phyloP scores from a whole-genome alignment of 2,329 filamentous ascomycete genomes.

The Pseudocercospora musae region DNA sequence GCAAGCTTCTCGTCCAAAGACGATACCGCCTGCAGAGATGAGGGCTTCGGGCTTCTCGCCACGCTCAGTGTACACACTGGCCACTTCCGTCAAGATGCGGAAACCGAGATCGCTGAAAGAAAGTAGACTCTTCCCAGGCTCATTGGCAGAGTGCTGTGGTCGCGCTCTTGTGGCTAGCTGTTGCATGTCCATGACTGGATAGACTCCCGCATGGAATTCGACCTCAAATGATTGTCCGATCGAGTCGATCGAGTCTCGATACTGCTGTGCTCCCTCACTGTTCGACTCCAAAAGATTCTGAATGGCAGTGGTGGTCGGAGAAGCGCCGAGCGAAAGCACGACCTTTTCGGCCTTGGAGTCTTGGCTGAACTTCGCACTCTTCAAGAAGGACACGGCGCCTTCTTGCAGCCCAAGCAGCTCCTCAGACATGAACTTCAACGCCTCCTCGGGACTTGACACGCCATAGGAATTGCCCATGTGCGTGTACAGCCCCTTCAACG shows the following conservation, averaged over 20 bases:
- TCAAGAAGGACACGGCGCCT: slow-evolving; percentile 42
- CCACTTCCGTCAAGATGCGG: slow-evolving; percentile 68
- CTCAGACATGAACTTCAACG: slow-evolving; percentile 56
- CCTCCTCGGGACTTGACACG: slow-evolving; percentile 53
- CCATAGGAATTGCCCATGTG: slow-evolving; percentile 67
- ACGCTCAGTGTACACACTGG: slow-evolving; percentile 62
- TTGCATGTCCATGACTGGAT: slow-evolving; percentile 73
- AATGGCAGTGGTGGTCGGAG: slow-evolving; percentile 67
- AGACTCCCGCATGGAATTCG: slow-evolving; percentile 74
- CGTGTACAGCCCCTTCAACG: slow-evolving; percentile 65
- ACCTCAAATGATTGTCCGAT: slow-evolving; percentile 43
- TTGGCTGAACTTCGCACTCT: slow-evolving; percentile 14
- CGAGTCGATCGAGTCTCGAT: slow-evolving; percentile 35
- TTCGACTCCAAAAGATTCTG: slow-evolving; percentile 53
- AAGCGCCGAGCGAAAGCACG: slow-evolving; percentile 70
- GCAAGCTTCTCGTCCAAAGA: slow-evolving; percentile 70
- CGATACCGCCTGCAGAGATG: slow-evolving; percentile 65
- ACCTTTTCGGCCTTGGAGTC: slow-evolving; percentile 33
- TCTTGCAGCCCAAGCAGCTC: slow-evolving; percentile 57
- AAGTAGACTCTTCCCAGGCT: slow-evolving; percentile 30
- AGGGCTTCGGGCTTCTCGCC: slow-evolving; percentile 60
- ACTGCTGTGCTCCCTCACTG: slow-evolving; percentile 38
- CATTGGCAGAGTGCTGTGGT: slow-evolving; percentile 35
- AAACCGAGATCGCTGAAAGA: slow-evolving; percentile 60
- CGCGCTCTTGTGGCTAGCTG: slow-evolving; percentile 70